Base-by-base conservation (phyloP, 2,329 filamentous ascomycete species). In the Colletotrichum sublineola region DNA sequence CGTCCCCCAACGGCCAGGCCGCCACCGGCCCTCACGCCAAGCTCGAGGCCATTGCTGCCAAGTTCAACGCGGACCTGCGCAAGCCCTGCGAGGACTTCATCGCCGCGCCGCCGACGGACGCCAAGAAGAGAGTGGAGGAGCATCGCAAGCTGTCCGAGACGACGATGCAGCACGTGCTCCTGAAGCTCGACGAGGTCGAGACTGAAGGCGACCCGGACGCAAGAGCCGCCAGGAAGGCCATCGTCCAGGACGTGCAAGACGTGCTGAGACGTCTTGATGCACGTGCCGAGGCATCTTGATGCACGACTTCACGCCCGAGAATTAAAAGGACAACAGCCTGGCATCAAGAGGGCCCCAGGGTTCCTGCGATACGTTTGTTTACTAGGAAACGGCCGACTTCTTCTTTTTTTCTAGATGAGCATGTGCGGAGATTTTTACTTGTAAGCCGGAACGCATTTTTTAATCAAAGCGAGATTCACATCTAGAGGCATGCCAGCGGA, bases 181-280 rank as follows among this genome's bases (percentile, higher is more conserved):
- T 96, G 75, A 96, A 95, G 82, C 81, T 94, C 50, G 94, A 96
- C 79, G 91, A 88, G 31, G 89, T 96, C 3, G 93, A 96, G 76
- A 91, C 91, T 0, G 91, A 92, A 60, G 93, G 92, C 6, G 89
- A 93, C 75, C 80, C 84, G 12, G 90, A 91, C 15, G 90, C 92
- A 36, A 86, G 93, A 74, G 82, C 86, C 15, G 88, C 85, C 79
- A 85, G 94, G 78, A 95, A 93, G 83, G 92, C 91, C 70, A 81
- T 95, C 63, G 92, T 96, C n/a, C 89, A 86, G 77, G 87, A 92
- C 74, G 91, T 93, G 4, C 93, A 96, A 79, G 87, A 84, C 14
- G 83, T 93, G 55, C 81, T 96, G 75, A 90, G 87, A 77, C 46
- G 46, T 24, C 46, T 48, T 12, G 46, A 48, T 12, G 46, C 46